These are phyloP conservation scores for Porodaedalea pini DNA, from an alignment of 1,284 basidiomycete genomes.

Conservation along the genomic window DNA sequence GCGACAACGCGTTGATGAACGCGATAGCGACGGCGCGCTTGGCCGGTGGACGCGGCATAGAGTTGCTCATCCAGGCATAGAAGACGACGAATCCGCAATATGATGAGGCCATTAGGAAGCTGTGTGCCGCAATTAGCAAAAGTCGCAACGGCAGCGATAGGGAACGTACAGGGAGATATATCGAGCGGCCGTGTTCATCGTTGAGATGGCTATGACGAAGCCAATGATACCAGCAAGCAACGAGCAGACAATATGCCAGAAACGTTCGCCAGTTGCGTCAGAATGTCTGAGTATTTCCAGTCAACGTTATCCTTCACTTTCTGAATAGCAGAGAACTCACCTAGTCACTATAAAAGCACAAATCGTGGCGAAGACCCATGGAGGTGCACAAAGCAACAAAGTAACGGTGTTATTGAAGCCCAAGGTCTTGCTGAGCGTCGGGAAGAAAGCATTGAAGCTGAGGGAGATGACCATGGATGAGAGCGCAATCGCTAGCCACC, in stretches of 20 bases:
- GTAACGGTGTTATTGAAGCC: conserved; percentile 65
- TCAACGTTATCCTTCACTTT: conserved; percentile 18
- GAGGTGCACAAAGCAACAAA: conserved; percentile 72
- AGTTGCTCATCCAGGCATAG: conserved; percentile 69
- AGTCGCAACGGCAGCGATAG: neutral
- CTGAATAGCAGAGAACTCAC: conserved; percentile 29
- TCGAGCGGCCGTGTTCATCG: conserved; percentile 61
- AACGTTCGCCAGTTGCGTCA: conserved; percentile 63
- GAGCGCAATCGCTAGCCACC: conserved; percentile 62
- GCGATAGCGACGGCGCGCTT: conserved; percentile 79
- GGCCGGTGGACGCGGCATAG: conserved; percentile 61
- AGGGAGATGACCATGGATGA: conserved; percentile 55
- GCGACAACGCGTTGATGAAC: conserved; percentile 69
- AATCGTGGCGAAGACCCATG: conserved; percentile 67
- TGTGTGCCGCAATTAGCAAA: conserved; percentile 27
- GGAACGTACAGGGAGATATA: conserved; percentile 65
- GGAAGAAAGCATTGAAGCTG: conserved; percentile 74
- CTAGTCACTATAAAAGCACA: conserved; percentile 47
- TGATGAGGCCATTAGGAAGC: conserved; percentile 74
- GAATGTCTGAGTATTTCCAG: conserved; percentile 52
- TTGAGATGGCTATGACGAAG: conserved; percentile 69
- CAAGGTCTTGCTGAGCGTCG: conserved; percentile 64
- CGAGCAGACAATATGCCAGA: conserved; percentile 57
- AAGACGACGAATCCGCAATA: conserved; percentile 70
- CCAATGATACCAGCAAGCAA: conserved; percentile 63